Base-by-base conservation (phyloP, 2,329 filamentous ascomycete species). In the Claviceps fusiformis region DNA sequence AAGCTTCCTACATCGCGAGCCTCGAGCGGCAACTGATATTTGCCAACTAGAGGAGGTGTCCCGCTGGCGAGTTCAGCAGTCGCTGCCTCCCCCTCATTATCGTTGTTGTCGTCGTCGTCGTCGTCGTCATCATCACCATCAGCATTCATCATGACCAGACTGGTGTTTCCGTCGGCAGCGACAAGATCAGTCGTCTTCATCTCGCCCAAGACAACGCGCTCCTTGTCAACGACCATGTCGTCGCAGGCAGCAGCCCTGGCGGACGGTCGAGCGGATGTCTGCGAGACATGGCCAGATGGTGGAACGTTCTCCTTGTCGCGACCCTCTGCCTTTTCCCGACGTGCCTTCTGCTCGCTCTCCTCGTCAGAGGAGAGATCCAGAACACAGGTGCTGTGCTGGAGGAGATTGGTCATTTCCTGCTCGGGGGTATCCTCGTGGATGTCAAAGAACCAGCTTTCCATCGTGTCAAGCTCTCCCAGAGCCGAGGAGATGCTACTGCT, bases 231-330 rank as follows among this genome's bases (percentile, higher is more conserved):
- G 19, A 79, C 66, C 75, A 83, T 83, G 56, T 76, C 74, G 52
- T 82, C 78, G 2, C 64, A 62, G 27, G 64, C 63, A 27, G 56
- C 56, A 11, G 62, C 64, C 13, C 64, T 59, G 27, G 61, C 60
- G 3, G 45, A 37, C 9, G 66, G 60, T n/a, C 70, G 66, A 29
- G 68, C 59, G 17, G 72, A 72, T 0, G 80, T 82, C 63, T 86
- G 78, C 33, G 79, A 81, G 44, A 86, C 68, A 49, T 87, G 83
- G 55, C 81, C 79, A 3, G 72, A 67, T 2, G 92, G 92, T 5
- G 92, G 87, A 19, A 95, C 82, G 65, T 98, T 98, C 74, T 98
- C 92, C 75, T 98, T 98, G 64, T 89, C 87, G 37, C 82, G 77
- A 49, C 80, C 78, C 60, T 87, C 80, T 37, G 75, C 75, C 61